Evolutionary conservation across 73 alveolate genomes (phyloP).

Genomic region (Paraurostyla sp.): DNA sequence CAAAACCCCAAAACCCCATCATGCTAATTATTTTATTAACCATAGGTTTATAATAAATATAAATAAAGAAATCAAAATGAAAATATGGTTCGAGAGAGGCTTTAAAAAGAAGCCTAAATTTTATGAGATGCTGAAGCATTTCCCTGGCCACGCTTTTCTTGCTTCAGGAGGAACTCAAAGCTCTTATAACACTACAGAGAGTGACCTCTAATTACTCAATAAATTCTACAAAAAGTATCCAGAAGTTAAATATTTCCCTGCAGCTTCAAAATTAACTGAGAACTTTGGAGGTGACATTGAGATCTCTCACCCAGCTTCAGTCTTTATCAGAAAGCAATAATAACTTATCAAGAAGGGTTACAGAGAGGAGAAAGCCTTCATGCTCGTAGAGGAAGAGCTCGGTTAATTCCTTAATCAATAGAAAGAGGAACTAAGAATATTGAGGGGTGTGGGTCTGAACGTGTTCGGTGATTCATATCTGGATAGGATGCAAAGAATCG

Average conservation of each 20-base stretch:
- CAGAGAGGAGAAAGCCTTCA: slow-evolving; percentile 61
- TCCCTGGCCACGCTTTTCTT: background rate
- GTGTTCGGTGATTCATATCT: slow-evolving; percentile 60
- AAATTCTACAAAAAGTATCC: slow-evolving; percentile 48
- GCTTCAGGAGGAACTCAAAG: background rate
- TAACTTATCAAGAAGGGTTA: slow-evolving; percentile 62
- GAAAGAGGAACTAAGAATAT: slow-evolving; percentile 61
- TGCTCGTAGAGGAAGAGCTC: slow-evolving; percentile 52
- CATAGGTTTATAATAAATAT: too few species aligned
- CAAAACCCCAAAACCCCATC: too few species aligned
- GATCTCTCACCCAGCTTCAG: slow-evolving; percentile 47
- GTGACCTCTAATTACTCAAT: background rate
- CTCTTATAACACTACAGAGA: background rate
- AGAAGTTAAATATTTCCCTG: slow-evolving; percentile 45
- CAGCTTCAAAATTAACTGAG: background rate
- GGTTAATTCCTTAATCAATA: slow-evolving; percentile 26
- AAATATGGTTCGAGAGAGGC: slow-evolving; percentile 54
- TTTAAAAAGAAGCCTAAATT: slow-evolving; percentile 8
- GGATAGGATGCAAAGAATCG: slow-evolving; percentile 57
- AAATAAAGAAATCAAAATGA: slow-evolving; percentile 28
- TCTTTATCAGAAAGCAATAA: slow-evolving; percentile 43
- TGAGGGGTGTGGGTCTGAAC: slow-evolving; percentile 66
- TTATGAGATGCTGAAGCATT: slow-evolving; percentile 5
- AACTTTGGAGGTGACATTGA: slow-evolving; percentile 22
- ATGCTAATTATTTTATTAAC: too few species aligned